These are phyloP conservation scores for Ophiostoma populinum DNA, from an alignment of 2,329 filamentous ascomycete species.

Conservation along the genomic window DNA sequence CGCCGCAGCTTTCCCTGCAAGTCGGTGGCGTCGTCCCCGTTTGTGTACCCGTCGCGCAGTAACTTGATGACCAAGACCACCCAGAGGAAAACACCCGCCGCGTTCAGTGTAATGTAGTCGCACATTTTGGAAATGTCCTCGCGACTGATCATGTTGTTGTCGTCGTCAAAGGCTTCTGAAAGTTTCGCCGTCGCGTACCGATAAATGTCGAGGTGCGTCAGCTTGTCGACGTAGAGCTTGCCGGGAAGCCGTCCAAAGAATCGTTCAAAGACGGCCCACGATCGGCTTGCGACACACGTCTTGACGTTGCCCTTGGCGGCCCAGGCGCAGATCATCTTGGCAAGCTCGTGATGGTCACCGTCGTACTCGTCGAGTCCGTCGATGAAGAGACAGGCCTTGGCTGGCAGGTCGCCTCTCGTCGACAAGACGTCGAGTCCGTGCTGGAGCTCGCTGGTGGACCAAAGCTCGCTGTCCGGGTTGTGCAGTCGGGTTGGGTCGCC, in stretches of 20 bases:
- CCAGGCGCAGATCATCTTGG: background rate
- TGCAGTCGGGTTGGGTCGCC: too few relatives aligned
- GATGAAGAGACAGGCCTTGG: slow-evolving; percentile 5
- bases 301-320: background rate
- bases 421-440: background rate
- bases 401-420: background rate
- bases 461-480: background rate
- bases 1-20: background rate
- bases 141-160: background rate
- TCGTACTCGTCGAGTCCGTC: slow-evolving; percentile 6
- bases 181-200: slow-evolving; percentile 3
- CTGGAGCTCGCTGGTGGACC: background rate
- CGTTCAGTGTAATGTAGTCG: background rate
- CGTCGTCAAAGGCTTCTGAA: background rate
- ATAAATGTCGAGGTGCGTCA: too few relatives aligned
- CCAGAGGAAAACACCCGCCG: slow-evolving; percentile 1
- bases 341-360: background rate
- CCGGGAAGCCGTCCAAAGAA: too few relatives aligned
- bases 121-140: too few relatives aligned
- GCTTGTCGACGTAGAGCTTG: too few relatives aligned
- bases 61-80: background rate
- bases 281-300: slow-evolving; percentile 5
- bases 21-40: background rate
- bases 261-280: slow-evolving; percentile 3
- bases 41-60: background rate